A percentile compares a stretch with the other conserved stretches of the same genome.
These are phyloP conservation scores for Xerocomellus amylosporus DNA, from an alignment of 768 basidiomycete genomes.

Conservation along the genomic window DNA sequence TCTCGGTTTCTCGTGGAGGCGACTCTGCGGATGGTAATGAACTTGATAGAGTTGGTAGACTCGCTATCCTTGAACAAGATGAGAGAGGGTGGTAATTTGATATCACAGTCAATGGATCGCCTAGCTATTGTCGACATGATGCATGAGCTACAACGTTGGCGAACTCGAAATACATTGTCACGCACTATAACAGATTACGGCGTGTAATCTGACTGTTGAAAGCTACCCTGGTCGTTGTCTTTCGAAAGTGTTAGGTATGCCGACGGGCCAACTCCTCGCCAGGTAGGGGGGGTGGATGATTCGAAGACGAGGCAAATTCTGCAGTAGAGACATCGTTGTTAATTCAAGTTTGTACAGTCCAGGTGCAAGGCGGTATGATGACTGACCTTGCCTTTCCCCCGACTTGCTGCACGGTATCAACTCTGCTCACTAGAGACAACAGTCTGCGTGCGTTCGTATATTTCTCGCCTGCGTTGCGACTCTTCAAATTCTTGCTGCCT, in stretches of 20 bases:
- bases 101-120: neutral
- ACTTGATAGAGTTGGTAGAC: neutral
- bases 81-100: neutral
- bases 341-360: neutral
- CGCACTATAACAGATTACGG: slow-evolving; percentile 14
- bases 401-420: neutral
- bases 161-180: slow-evolving; percentile 1
- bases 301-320: neutral
- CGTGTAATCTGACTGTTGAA: neutral
- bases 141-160: slow-evolving; percentile 11
- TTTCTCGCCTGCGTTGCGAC: slow-evolving; percentile 59
- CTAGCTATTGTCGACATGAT: neutral
- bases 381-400: slow-evolving; percentile 4
- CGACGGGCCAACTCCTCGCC: neutral
- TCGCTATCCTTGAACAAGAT: neutral
- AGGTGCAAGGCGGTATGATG: too few relatives aligned
- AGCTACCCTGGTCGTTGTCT: neutral
- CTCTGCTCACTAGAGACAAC: slow-evolving; percentile 20
- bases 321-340: too few relatives aligned
- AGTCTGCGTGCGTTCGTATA: slow-evolving; percentile 58
- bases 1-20: neutral
- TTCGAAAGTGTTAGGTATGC: slow-evolving; percentile 3
- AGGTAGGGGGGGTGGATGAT: neutral
- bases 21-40: neutral
- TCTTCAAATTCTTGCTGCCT: slow-evolving; percentile 60